A percentile compares a stretch with the other conserved stretches of the same genome.
phyloP scores from a whole-genome alignment of 2,329 filamentous ascomycete species.

The Paramyrothecium roridum region DNA sequence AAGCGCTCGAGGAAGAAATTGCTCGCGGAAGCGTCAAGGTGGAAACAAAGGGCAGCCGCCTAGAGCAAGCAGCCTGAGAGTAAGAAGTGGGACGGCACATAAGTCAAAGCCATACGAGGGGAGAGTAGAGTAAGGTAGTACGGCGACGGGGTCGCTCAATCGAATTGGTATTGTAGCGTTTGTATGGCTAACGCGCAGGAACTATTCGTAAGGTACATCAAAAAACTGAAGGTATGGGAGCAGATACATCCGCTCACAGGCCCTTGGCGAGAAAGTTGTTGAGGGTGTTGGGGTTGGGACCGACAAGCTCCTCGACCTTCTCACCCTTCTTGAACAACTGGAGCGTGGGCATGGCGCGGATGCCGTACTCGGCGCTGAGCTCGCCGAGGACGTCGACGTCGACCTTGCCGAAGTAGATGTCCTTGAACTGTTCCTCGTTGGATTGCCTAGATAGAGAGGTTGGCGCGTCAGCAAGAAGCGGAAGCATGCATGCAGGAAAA shows the following conservation, averaged over 20 bases:
- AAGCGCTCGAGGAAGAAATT: constrained; percentile 44
- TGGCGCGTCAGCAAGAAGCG: neutral
- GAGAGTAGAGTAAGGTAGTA: no score
- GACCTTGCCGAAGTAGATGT: constrained; percentile 79
- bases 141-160: neutral
- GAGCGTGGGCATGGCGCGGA: constrained; percentile 93
- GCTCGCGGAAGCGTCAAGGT: constrained; percentile 42
- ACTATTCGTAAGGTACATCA: neutral
- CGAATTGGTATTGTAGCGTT: neutral
- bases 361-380: constrained; percentile 70
- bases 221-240: no score
- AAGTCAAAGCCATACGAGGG: neutral
- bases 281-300: constrained; percentile 62
- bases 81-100: neutral
- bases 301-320: constrained; percentile 69
- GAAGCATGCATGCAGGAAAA: neutral
- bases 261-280: neutral
- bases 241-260: neutral
- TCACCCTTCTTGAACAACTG: constrained; percentile 75
- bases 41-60: neutral
- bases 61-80: neutral
- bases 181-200: neutral
- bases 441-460: constrained; percentile 12
- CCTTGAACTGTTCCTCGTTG: constrained; percentile 43
- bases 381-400: constrained; percentile 81